These are phyloP conservation scores for Hymenoscyphus occultus DNA, from an alignment of 2,329 filamentous ascomycete species.

Conservation along the genomic window DNA sequence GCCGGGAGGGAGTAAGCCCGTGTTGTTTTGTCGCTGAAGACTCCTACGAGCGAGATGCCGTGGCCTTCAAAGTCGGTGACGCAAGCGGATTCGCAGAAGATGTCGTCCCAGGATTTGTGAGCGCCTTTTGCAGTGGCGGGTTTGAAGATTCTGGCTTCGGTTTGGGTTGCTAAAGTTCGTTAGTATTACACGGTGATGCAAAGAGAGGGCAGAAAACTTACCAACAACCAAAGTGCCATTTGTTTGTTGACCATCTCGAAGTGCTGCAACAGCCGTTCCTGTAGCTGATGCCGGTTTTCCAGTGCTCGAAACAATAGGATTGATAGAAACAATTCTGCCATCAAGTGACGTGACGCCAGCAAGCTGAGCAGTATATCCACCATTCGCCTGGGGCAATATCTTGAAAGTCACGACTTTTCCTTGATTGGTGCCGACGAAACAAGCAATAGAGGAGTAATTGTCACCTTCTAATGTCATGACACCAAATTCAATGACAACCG, in stretches of 20 bases:
- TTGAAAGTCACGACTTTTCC: constrained; percentile 90
- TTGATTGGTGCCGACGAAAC: constrained; percentile 84
- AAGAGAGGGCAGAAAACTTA: constrained; percentile 38
- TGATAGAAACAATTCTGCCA: constrained; percentile 70
- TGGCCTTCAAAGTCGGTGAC: constrained; percentile 72
- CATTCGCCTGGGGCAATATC: constrained; percentile 68
- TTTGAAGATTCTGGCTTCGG: constrained; percentile 81
- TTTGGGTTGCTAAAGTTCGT: constrained; percentile 50
- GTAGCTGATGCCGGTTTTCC: constrained; percentile 75
- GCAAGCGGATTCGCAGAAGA: constrained; percentile 75
- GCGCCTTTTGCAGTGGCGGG: constrained; percentile 86
- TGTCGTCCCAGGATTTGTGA: constrained; percentile 80
- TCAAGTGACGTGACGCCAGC: constrained; percentile 67
- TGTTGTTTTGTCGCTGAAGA: constrained; percentile 79
- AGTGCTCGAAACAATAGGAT: constrained; percentile 74
- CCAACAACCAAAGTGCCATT: constrained; percentile 78
- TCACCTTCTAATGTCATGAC: constrained; percentile 94
- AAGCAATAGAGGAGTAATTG: constrained; percentile 88
- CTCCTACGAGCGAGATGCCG: constrained; percentile 74
- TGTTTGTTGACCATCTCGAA: constrained; percentile 71
- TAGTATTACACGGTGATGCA: constrained; percentile 13
- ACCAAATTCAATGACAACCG: constrained; percentile 82
- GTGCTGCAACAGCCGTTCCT: constrained; percentile 68
- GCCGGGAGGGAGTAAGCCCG: constrained; percentile 84
- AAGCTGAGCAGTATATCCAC: constrained; percentile 69